Evolutionary conservation across 164 flowering plant genomes (phyloP).

Genomic region (Aristolochia californica): DNA sequence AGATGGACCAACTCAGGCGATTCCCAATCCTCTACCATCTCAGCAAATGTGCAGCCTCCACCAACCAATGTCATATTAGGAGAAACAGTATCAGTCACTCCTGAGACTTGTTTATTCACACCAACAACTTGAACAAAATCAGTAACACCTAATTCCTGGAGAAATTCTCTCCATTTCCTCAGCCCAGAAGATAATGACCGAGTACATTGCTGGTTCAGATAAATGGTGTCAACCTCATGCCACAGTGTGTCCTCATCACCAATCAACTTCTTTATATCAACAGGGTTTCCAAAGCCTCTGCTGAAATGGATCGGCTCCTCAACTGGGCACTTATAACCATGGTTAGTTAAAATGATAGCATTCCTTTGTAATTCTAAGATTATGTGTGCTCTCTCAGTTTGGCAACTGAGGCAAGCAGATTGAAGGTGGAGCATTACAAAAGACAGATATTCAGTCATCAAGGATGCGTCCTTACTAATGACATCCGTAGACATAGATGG

Average conservation of each 20-base stretch:
- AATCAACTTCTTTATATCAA: conserved; percentile 42
- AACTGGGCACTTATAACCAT: conserved; percentile 48
- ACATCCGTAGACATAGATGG: conserved; percentile 43
- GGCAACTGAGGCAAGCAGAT: conserved; percentile 52
- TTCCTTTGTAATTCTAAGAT: conserved; percentile 45
- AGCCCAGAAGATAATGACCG: conserved; percentile 26
- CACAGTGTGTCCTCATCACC: conserved; percentile 32
- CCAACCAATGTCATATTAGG: conserved; percentile 13
- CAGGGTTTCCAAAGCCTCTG: conserved; percentile 53
- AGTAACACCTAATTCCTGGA: conserved; percentile 62
- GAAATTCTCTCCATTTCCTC: conserved; percentile 65
- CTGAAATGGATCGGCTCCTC: conserved; percentile 72
- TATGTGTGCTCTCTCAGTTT: conserved; percentile 39
- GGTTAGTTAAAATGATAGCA: conserved; percentile 59
- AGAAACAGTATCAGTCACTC: conserved; percentile 20
- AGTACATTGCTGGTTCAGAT: conserved; percentile 49
- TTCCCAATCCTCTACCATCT: conserved; percentile 63
- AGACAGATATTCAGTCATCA: conserved; percentile 65
- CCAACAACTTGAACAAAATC: conserved; percentile 70
- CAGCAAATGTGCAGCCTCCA: conserved; percentile 19
- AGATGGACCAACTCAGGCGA: conserved; percentile 55
- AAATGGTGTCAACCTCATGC: conserved; percentile 63
- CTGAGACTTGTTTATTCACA: conserved; percentile 35
- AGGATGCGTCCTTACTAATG: conserved; percentile 17
- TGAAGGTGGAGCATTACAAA: conserved; percentile 77